A percentile compares a stretch with the other conserved stretches of the same genome.
Evolutionary conservation across 768 basidiomycete genomes (phyloP).

Genomic region (Leccinellum rugosiceps): DNA sequence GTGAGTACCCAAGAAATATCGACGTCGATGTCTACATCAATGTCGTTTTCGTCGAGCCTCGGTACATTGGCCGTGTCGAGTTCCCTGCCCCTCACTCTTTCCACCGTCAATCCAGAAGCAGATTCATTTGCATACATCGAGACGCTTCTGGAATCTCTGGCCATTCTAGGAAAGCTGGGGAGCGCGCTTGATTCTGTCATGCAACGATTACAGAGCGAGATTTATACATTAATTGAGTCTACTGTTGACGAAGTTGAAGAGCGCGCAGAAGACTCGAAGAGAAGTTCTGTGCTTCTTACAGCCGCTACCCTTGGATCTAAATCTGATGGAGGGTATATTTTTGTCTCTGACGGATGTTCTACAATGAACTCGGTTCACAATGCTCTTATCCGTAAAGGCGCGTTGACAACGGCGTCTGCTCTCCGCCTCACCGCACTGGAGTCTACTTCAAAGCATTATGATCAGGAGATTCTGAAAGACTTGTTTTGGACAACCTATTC

Average conservation of each 20-base stretch:
- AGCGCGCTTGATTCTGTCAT: slow-evolving; percentile 77
- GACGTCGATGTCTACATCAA: slow-evolving; percentile 17
- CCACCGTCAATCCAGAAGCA: slow-evolving; percentile 70
- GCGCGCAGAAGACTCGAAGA: slow-evolving; percentile 73
- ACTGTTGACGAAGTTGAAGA: slow-evolving; percentile 93
- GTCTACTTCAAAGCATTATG: slow-evolving; percentile 63
- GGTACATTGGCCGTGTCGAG: slow-evolving; percentile 17
- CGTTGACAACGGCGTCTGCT: slow-evolving; percentile 44
- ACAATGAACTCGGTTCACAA: slow-evolving; percentile 22
- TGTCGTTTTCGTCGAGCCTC: slow-evolving; percentile 26
- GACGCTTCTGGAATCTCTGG: slow-evolving; percentile 87
- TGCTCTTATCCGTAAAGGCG: slow-evolving; percentile 19
- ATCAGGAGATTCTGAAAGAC: slow-evolving; percentile 85
- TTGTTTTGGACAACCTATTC: slow-evolving; percentile 98
- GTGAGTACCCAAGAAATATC: slow-evolving; percentile 19
- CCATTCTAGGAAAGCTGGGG: slow-evolving; percentile 86
- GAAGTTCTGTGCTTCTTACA: slow-evolving; percentile 38
- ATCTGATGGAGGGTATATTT: slow-evolving; percentile 54
- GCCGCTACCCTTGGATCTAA: slow-evolving; percentile 37
- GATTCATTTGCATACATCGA: slow-evolving; percentile 95
- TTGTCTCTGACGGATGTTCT: slow-evolving; percentile 30
- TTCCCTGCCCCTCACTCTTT: slow-evolving; percentile 21
- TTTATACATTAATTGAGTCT: slow-evolving; percentile 78
- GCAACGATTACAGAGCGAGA: slow-evolving; percentile 80
- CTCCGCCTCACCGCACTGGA: slow-evolving; percentile 74